Base-by-base conservation (phyloP, 177 flowering plant species). In the Tripterygium wilfordii region DNA sequence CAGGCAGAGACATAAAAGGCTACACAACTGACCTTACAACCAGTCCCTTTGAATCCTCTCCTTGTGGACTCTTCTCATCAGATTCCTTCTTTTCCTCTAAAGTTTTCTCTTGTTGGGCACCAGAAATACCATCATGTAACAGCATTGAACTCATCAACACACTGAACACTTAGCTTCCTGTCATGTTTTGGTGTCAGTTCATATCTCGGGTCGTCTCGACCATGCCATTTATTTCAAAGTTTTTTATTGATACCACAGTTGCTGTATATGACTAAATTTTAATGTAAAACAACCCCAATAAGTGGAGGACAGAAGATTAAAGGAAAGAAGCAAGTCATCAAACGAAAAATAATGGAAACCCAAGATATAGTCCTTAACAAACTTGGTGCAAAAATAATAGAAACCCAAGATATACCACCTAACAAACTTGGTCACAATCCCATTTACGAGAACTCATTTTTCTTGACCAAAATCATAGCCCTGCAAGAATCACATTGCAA, bases 51-150 rank as follows among this genome's bases (percentile, higher is more conserved):
- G 22, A 17, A 19, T 55, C 43, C 35, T 5, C 33, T 21, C 13
- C 42, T n/a, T n/a, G 14, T 23, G 39, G 1, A 22, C 40, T 60
- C 24, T 37, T 31, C 42, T 59, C 61, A 10, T n/a, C 36, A n/a
- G 10, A 8, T 8, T 45, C 35, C 14, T 48, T 36, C 50, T 69
- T 57, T 9, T 56, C 73, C 6, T 61, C 64, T 2, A 53, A 49
- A 36, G 42, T 53, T 31, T 55, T 51, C 26, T 23, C 56, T n/a
- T n/a, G n/a, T n/a, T n/a, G n/a, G 14, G 22, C 15, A 22, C 33
- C 48, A 52, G 53, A 45, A 9, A 35, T 32, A n/a, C 26, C 50
- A 41, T 33, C 33, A 36, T 25, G 3, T 25, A 15, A 3, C 24
- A 19, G 37, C 31, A 15, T 60, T 28, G 19, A 25, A 14, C 20